These are phyloP conservation scores for Trichoderma virens DNA, from an alignment of 495 filamentous ascomycete genomes.

Conservation along the genomic window DNA sequence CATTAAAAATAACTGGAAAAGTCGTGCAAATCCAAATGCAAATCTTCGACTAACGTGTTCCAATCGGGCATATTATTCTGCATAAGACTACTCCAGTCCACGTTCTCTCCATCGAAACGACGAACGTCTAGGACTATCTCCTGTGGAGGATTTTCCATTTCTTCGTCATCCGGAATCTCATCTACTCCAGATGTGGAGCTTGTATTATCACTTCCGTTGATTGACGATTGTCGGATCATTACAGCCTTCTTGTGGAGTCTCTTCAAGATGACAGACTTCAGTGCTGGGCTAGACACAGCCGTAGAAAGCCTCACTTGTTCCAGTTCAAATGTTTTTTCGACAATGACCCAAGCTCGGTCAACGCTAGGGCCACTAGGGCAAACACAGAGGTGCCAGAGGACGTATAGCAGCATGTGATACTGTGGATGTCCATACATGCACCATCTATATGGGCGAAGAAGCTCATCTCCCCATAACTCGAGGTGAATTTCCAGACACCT, in stretches of 20 bases:
- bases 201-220: background rate
- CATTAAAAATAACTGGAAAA: constrained; percentile 1
- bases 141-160: background rate
- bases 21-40: background rate
- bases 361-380: background rate
- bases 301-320: background rate
- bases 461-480: constrained; percentile 5
- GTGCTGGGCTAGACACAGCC: background rate
- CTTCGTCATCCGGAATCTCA: background rate
- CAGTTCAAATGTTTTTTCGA: constrained; percentile 9
- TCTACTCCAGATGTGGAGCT: background rate
- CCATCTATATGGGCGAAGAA: constrained; percentile 13
- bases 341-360: constrained; percentile 13
- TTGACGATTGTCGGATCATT: background rate
- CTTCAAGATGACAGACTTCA: background rate
- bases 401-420: constrained; percentile 13
- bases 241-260: background rate
- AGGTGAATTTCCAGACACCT: constrained; percentile 11
- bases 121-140: background rate
- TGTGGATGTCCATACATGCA: constrained; percentile 12
- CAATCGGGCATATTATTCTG: background rate
- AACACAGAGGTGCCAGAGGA: constrained; percentile 16
- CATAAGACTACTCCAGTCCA: constrained; percentile 1
- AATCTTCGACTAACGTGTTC: background rate
- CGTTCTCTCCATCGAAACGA: constrained; percentile 4